phyloP scores from a whole-genome alignment of 129 eudicot species.

The Artemisia tridentata region DNA sequence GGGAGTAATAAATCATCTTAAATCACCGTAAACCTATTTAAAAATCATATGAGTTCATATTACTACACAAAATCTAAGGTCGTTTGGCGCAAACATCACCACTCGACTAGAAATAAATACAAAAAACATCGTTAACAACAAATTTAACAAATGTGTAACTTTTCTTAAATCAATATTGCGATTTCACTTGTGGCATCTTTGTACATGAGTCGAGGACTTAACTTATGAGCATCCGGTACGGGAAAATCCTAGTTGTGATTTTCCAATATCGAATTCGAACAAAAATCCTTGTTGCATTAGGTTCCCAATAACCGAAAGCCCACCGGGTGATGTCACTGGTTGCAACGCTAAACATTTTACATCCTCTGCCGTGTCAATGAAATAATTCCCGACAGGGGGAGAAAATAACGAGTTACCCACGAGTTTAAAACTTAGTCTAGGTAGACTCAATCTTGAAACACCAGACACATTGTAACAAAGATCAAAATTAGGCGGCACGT shows the following conservation, averaged over 20 bases:
- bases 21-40: conserved; percentile 18
- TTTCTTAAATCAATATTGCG: too few species aligned
- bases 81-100: neutral
- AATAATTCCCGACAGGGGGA: conserved; percentile 57
- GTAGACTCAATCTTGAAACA: conserved; percentile 31
- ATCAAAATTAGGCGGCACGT: conserved; percentile 47
- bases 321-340: conserved; percentile 40
- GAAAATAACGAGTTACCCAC: conserved; percentile 51
- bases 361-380: conserved; percentile 56
- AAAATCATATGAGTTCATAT: conserved; percentile 15
- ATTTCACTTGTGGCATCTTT: too few species aligned
- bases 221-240: conserved; percentile 47
- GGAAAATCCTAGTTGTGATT: conserved; percentile 54
- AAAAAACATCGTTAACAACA: too few species aligned
- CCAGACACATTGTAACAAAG: conserved; percentile 62
- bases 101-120: neutral
- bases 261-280: conserved; percentile 64
- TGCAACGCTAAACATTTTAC: conserved; percentile 69
- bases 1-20: neutral
- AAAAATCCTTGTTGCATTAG: conserved; percentile 72
- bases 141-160: too few species aligned
- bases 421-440: conserved; percentile 66
- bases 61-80: conserved; percentile 28
- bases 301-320: conserved; percentile 64
- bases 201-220: conserved; percentile 1